Evolutionary conservation across 192 early-diverging fungal genomes (phyloP).

Genomic region (Cetraspora pellucida): DNA sequence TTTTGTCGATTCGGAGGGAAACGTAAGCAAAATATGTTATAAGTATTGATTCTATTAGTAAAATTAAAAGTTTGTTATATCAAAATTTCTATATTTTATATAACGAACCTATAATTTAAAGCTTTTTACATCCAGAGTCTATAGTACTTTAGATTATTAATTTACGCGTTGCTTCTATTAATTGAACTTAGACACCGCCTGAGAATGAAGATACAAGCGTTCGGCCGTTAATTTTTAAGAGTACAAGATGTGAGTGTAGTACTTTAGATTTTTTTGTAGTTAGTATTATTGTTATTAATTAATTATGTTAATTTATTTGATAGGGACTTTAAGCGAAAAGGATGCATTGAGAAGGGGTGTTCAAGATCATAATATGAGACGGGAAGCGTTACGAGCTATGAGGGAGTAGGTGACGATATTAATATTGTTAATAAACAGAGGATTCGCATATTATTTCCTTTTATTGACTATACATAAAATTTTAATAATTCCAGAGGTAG

Average conservation of each 20-base stretch:
- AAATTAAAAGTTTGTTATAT: too few relatives aligned
- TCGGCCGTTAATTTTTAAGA: conserved; percentile 26
- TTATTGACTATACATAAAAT: not conserved
- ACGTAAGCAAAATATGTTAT: not conserved
- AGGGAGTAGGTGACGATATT: not conserved
- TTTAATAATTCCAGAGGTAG: not conserved
- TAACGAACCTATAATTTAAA: too few relatives aligned
- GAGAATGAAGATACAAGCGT: conserved; percentile 32
- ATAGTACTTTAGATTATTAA: not conserved
- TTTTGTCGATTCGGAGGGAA: conserved; percentile 3
- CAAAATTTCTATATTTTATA: too few relatives aligned
- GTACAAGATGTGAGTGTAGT: conserved; percentile 23
- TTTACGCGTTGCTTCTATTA: not conserved
- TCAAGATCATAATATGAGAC: conserved; percentile 20
- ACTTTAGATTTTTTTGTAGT: conserved; percentile 33
- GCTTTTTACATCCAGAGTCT: not conserved
- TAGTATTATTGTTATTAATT: conserved; percentile 12
- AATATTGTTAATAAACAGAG: not conserved
- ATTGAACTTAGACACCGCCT: conserved; percentile 34
- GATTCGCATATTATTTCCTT: not conserved
- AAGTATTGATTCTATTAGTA: not conserved
- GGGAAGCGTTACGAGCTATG: not conserved
- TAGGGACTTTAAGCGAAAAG: conserved; percentile 5
- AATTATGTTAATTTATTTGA: not conserved
- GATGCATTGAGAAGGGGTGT: not conserved